These are phyloP conservation scores for Penicillium sp. DNA, from an alignment of 2,329 filamentous ascomycete species.

Conservation along the genomic window DNA sequence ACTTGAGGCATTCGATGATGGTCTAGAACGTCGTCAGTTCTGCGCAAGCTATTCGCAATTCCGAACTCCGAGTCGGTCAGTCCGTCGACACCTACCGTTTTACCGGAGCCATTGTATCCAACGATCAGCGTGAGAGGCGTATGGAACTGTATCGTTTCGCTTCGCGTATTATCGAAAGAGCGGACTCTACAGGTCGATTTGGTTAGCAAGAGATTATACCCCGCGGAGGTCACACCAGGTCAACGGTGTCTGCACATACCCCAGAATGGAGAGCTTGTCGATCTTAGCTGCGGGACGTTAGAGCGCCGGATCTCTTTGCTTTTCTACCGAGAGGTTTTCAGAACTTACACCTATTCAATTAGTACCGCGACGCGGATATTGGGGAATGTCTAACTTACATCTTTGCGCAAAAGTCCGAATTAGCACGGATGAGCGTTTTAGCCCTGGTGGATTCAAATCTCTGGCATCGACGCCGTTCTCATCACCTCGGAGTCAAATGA, in stretches of 20 bases:
- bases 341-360: conserved; percentile 36
- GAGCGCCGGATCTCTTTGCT: not conserved
- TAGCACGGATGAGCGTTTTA: not conserved
- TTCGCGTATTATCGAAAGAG: conserved; percentile 76
- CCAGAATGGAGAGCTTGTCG: conserved; percentile 83
- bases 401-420: conserved; percentile 2
- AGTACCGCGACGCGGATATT: conserved; percentile 8
- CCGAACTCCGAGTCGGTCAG: not conserved
- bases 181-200: conserved; percentile 57
- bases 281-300: conserved; percentile 65
- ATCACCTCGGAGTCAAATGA: not conserved
- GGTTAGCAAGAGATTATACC: conserved; percentile 3
- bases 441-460: not conserved
- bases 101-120: conserved; percentile 94
- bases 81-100: conserved; percentile 64
- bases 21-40: conserved; percentile 53
- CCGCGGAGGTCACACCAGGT: conserved; percentile 1
- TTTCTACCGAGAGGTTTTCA: not conserved
- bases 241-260: conserved; percentile 46
- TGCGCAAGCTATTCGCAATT: not conserved
- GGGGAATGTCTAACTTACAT: conserved; percentile 19
- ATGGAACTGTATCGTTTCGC: conserved; percentile 83
- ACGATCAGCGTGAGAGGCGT: conserved; percentile 94
- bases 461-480: not conserved
- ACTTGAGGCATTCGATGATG: conserved; percentile 98